Conservation (phyloP, 352 stramenopile species). For the Pythium oligandrum region DNA sequence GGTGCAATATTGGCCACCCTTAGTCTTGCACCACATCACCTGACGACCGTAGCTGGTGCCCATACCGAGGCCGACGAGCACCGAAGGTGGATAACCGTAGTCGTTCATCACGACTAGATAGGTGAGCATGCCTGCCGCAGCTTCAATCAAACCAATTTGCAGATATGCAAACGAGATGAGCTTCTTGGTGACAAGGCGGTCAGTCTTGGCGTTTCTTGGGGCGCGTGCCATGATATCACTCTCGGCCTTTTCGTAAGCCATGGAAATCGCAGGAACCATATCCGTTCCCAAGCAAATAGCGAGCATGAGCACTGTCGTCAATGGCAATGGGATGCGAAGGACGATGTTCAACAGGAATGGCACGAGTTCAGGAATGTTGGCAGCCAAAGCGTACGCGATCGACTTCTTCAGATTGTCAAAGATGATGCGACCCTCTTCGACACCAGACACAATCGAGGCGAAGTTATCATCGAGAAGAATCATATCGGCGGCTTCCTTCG, state of each 20-base stretch:
- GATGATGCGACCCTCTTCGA: constrained; percentile 93
- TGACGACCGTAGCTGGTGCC: constrained; percentile 84
- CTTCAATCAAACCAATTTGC: constrained; percentile 88
- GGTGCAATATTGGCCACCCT: constrained; percentile 56
- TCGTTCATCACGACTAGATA: constrained; percentile 87
- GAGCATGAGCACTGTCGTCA: constrained; percentile 90
- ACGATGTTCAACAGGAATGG: constrained; percentile 85
- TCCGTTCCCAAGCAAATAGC: constrained; percentile 90
- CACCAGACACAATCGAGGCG: constrained; percentile 92
- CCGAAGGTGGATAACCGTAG: constrained; percentile 77
- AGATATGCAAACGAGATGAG: constrained; percentile 88
- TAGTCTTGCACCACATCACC: constrained; percentile 71
- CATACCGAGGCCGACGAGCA: constrained; percentile 76
- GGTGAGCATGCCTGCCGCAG: constrained; percentile 81
- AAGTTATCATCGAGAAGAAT: constrained; percentile 98
- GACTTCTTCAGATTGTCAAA: constrained; percentile 96
- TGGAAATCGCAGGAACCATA: constrained; percentile 90
- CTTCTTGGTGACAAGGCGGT: constrained; percentile 86
- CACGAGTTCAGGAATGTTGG: constrained; percentile 88
- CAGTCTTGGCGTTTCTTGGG: constrained; percentile 69
- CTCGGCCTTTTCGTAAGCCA: constrained; percentile 88
- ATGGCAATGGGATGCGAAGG: constrained; percentile 77
- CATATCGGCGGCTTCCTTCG: constrained; percentile 93
- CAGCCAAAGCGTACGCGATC: constrained; percentile 89
- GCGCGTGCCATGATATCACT: constrained; percentile 85